These are phyloP conservation scores for Puya raimondii DNA, from an alignment of 176 grass and related monocot genomes.

Conservation along the genomic window DNA sequence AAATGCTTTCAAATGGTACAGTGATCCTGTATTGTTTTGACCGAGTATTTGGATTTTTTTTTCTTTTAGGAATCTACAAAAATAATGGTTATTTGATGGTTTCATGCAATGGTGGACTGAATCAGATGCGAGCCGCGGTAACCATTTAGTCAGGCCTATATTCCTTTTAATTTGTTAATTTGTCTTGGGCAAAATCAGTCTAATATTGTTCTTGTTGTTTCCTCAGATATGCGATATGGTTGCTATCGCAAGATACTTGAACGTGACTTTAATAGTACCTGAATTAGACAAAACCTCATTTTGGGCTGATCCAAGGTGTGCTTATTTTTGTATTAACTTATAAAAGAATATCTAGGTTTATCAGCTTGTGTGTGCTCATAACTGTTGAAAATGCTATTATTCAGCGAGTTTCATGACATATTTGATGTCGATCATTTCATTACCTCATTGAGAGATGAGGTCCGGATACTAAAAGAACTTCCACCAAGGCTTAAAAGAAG, in stretches of 20 bases:
- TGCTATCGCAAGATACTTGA: conserved; percentile 81
- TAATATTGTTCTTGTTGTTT: background rate
- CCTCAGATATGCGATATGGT: conserved; percentile 96
- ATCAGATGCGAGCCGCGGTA: conserved; percentile 96
- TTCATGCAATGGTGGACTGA: conserved; percentile 93
- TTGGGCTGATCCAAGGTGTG: conserved; percentile 84
- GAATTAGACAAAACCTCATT: conserved; percentile 94
- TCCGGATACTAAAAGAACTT: conserved; percentile 72
- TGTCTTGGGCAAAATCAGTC: background rate
- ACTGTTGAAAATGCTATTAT: conserved; percentile 14
- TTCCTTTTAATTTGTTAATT: background rate
- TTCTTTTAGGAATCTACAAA: conserved; percentile 66
- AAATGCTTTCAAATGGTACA: background rate
- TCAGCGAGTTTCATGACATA: conserved; percentile 90
- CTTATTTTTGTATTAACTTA: background rate
- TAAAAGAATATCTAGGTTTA: background rate
- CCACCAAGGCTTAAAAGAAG: conserved; percentile 76
- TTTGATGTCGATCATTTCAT: conserved; percentile 96
- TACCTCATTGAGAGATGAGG: conserved; percentile 72
- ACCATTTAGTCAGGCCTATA: conserved; percentile 14
- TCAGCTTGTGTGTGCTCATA: background rate
- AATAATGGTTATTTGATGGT: conserved; percentile 97
- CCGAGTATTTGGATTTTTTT: conserved; percentile 6
- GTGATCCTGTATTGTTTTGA: background rate
- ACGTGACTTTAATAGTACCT: conserved; percentile 82